Conservation (phyloP, 306 rosid species). For the Prunus campanulata region DNA sequence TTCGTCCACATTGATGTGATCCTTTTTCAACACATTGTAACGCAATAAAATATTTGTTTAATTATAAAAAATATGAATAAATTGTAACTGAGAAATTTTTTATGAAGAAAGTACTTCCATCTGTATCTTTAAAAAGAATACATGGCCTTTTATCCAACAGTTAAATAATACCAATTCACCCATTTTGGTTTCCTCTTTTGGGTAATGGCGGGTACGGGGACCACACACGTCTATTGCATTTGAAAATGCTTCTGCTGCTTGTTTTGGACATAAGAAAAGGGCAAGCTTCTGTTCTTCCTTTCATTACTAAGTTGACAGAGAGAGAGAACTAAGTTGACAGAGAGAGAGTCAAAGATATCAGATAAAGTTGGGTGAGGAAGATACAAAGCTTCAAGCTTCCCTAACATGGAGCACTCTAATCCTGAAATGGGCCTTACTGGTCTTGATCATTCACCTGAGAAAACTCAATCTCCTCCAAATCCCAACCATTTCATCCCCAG, state of each 20-base stretch:
- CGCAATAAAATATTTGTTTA: too few species aligned
- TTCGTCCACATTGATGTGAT: too few species aligned
- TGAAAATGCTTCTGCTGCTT: neutral
- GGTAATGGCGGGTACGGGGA: too few species aligned
- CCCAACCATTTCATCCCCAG: slow-evolving; percentile 44
- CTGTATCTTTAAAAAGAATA: too few species aligned
- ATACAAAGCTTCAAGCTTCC: neutral
- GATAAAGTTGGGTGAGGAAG: neutral
- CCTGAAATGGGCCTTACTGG: neutral
- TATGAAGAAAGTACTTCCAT: too few species aligned
- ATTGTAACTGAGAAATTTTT: too few species aligned
- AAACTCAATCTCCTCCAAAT: slow-evolving; percentile 8
- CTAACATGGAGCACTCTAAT: neutral
- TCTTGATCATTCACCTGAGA: slow-evolving; percentile 11
- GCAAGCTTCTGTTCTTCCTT: neutral
- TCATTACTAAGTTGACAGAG: neutral
- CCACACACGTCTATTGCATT: neutral
- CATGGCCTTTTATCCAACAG: too few species aligned
- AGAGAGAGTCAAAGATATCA: neutral
- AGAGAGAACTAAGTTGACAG: too few species aligned
- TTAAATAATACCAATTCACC: too few species aligned
- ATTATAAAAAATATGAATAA: too few species aligned
- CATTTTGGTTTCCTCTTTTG: neutral
- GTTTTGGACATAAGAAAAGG: neutral
- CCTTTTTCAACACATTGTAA: too few species aligned